Base-by-base conservation (phyloP, 768 basidiomycete species). In the Pleurotus citrinopileatus region DNA sequence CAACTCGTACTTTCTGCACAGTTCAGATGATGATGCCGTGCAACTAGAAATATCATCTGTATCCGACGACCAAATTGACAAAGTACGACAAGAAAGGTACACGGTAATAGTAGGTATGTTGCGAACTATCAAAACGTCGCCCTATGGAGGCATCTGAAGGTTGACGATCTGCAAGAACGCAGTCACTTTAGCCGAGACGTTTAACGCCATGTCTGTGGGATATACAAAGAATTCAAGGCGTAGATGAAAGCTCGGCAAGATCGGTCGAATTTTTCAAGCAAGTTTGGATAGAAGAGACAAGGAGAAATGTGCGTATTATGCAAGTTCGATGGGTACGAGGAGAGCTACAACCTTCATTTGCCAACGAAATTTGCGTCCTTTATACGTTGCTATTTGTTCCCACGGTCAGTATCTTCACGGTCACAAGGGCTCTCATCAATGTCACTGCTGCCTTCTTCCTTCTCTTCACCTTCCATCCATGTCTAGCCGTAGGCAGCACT, bases 221-320 rank as follows among this genome's bases (percentile, higher is more conserved):
- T 44, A 45, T 61, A 42, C 55, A 58, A 69, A 76, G 73, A 37
- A 10, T 36, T 20, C 76, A 74, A 70, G 76, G 74, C 77, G 82
- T 82, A 79, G 84, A 86, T 86, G 48, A 83, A n/a, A 72, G 74
- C 76, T 65, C 76, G 82, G 83, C 80, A 52, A 32, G 45, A 44
- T 40, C 23, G 51, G 42, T 22, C 10, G 19, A 37, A 42, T 3
- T 47, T 57, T 22, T 36, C 19, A 22, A 9, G 13, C 12, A 34
- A 34, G 10, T 34, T 34, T 34, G 32, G 32, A 34, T 10, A 34
- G 32, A n/a, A 34, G n/a, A 34, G 32, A 34, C 10, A 34, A 34
- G n/a, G 32, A 34, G 32, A n/a, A n/a, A n/a, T n/a, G n/a, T n/a
- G n/a, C n/a, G n/a, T n/a, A n/a, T n/a, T n/a, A n/a, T n/a, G n/a